Conservation (phyloP, 129 eudicot species). For the Smallanthus sonchifolius region DNA sequence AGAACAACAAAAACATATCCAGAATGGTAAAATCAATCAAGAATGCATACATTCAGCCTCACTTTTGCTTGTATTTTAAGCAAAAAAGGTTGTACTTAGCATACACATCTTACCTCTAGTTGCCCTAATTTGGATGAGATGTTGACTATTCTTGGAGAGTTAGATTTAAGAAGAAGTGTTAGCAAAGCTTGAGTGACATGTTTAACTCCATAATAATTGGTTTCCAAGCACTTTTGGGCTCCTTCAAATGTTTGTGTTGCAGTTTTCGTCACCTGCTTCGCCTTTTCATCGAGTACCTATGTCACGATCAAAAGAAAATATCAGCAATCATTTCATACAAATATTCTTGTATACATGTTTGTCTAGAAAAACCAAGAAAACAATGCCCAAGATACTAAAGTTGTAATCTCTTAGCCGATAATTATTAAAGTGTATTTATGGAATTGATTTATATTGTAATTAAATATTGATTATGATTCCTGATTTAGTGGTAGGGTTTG, state of each 20-base stretch:
- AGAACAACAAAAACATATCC: background rate
- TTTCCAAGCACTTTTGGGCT: constrained; percentile 34
- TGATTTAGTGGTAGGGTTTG: too few relatives aligned
- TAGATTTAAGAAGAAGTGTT: constrained; percentile 33
- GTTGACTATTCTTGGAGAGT: constrained; percentile 37
- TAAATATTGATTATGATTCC: too few relatives aligned
- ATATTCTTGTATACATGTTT: background rate
- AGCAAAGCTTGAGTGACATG: constrained; percentile 36
- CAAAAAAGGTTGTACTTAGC: background rate
- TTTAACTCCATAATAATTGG: constrained; percentile 42
- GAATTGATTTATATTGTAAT: too few relatives aligned
- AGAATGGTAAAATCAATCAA: background rate
- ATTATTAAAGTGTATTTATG: too few relatives aligned
- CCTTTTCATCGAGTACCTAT: constrained; percentile 32
- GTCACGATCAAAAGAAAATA: background rate
- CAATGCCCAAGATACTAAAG: background rate
- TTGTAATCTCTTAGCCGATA: too few relatives aligned
- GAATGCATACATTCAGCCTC: background rate
- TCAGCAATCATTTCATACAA: background rate
- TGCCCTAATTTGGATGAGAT: constrained; percentile 38
- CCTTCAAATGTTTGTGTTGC: constrained; percentile 32
- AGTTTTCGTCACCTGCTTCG: constrained; percentile 1
- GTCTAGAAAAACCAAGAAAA: background rate
- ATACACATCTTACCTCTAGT: constrained; percentile 24
- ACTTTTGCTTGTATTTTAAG: constrained; percentile 1